Evolutionary conservation across 352 stramenopile species (phyloP).

Genomic region (Globisporangium ultimum): DNA sequence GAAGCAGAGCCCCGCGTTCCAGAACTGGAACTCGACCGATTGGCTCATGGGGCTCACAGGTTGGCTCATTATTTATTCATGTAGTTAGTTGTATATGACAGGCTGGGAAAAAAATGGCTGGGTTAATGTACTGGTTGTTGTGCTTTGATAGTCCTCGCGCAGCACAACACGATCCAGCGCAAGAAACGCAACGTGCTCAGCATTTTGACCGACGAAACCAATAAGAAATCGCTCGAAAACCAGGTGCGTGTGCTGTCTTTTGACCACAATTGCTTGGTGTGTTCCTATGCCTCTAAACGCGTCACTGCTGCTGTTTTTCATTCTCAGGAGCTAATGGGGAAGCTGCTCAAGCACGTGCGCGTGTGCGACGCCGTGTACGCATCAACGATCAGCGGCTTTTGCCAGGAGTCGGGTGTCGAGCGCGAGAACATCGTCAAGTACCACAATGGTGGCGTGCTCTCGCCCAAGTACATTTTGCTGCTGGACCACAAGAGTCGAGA

Average conservation of each 20-base stretch:
- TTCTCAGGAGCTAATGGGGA: constrained; percentile 7
- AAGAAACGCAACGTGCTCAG: constrained; percentile 20
- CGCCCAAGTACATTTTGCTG: constrained; percentile 72
- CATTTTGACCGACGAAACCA: constrained; percentile 19
- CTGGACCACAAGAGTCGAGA: constrained; percentile 49
- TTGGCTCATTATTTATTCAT: constrained; percentile 1
- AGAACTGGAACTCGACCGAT: constrained; percentile 70
- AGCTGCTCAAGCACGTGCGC: constrained; percentile 24
- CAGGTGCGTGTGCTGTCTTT: constrained; percentile 1
- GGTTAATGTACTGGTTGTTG: not conserved
- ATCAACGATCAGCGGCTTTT: constrained; percentile 46
- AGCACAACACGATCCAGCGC: constrained; percentile 58
- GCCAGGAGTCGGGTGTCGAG: constrained; percentile 40
- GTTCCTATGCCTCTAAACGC: not conserved
- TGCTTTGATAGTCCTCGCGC: constrained; percentile 36
- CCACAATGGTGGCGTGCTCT: constrained; percentile 66
- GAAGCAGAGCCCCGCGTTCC: constrained; percentile 49
- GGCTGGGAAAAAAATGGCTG: not conserved
- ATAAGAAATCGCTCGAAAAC: constrained; percentile 23
- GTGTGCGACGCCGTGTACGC: constrained; percentile 74
- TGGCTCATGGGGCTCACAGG: constrained; percentile 77
- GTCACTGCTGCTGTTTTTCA: not conserved
- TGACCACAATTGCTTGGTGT: not conserved
- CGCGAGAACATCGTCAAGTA: constrained; percentile 39
- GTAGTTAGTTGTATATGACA: not conserved